Base-by-base conservation (phyloP, 495 filamentous ascomycete species). In the Penicillium subrubescens region DNA sequence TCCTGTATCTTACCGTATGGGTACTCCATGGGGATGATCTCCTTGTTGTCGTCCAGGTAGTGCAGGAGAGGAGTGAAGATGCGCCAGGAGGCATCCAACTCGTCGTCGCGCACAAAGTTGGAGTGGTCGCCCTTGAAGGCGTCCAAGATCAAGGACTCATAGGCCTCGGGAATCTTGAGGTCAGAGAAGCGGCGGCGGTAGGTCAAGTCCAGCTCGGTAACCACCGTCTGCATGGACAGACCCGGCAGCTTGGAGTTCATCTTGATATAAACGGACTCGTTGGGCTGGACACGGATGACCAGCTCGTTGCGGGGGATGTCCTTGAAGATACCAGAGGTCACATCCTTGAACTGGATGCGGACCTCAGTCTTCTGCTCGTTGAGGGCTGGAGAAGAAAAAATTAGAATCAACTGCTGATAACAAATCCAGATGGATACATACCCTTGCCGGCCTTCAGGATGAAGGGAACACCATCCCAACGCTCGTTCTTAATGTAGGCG, bases 341-440 rank as follows among this genome's bases (percentile, higher is more conserved):
- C 95, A 71, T 99, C 96, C 81, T 94, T 94, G 87, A 97, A 99
- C 77, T 99, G 96, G 65, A 99, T 97, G 70, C 96, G 92, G 67
- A 99, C 94, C 81, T 99, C 96, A 35, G 96, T 98, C 88, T 99
- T 99, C 77, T 99, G 96, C 86, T 99, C 96, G 79, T 99, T 99
- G 54, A 99, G 82, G 59, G 95, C 95, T 87, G 60, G 37, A 27
- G 19, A 27, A 14, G 35, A 34, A 50, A 50, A 43, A 33, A 17
- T 66, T 71, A 50, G 67, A 31, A 56, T 60, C 29, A 50, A 46
- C 23, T 19, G 17, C n/a, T n/a, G n/a, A 53, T 23, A 12, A 39
- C 12, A 57, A 8, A 51, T 8, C 0, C 11, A 27, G 31, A 27
- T 12, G 2, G 17, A 62, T 17, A 53, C 71, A 67, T 75, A 86